Conservation (phyloP, 1,139 yeast genomes). For the Suhomyces bribrorum region DNA sequence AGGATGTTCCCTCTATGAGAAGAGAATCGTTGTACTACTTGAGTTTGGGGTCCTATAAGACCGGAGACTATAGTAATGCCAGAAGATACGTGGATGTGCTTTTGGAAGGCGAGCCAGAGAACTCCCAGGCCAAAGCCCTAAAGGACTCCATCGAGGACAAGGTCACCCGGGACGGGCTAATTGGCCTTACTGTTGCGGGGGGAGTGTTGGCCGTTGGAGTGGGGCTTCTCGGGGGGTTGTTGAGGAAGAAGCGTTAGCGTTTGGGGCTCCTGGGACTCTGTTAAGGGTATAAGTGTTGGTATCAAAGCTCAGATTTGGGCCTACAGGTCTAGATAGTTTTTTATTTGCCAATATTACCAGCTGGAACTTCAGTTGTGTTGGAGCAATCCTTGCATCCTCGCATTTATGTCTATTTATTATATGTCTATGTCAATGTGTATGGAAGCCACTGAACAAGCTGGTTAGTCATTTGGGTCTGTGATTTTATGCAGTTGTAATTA, state of each 20-base stretch:
- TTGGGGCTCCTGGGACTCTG: too few relatives aligned
- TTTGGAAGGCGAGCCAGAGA: constrained; percentile 77
- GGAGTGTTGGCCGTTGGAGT: constrained; percentile 84
- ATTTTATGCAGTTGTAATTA: too few relatives aligned
- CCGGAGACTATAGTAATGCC: constrained; percentile 85
- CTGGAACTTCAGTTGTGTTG: too few relatives aligned
- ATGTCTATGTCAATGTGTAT: too few relatives aligned
- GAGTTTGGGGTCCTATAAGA: constrained; percentile 83
- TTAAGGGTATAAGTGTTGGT: too few relatives aligned
- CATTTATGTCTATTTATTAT: too few relatives aligned
- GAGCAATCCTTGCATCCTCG: too few relatives aligned
- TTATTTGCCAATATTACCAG: too few relatives aligned
- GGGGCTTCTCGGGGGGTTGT: constrained; percentile 59
- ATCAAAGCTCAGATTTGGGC: too few relatives aligned
- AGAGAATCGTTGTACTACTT: constrained; percentile 89
- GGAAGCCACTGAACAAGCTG: too few relatives aligned
- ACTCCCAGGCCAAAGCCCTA: constrained; percentile 71
- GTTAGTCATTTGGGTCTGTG: too few relatives aligned
- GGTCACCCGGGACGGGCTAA: constrained; percentile 81
- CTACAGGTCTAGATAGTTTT: too few relatives aligned
- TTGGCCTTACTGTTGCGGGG: constrained; percentile 85
- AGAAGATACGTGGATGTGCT: constrained; percentile 81
- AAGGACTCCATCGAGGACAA: constrained; percentile 79
- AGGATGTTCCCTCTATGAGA: constrained; percentile 78
- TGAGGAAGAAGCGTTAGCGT: constrained; percentile 40